These are phyloP conservation scores for Leersia perrieri DNA, from an alignment of 176 grass and related monocot genomes.

Conservation along the genomic window DNA sequence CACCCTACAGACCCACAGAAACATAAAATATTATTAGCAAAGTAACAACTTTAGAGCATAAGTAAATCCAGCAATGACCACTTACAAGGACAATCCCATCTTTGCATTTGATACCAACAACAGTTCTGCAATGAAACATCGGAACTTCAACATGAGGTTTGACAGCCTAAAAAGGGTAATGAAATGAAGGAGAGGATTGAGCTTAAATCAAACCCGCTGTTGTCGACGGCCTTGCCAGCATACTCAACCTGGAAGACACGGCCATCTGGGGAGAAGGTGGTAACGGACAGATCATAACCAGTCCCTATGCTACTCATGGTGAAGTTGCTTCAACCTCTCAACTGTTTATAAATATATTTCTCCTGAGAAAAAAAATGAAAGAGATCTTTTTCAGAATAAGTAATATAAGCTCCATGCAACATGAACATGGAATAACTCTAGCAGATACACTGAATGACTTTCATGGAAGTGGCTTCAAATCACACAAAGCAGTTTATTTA, in stretches of 20 bases:
- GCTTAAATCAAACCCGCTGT: slow-evolving; percentile 55
- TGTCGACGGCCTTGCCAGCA: slow-evolving; percentile 80
- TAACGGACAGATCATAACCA: slow-evolving; percentile 80
- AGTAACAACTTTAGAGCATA: not conserved
- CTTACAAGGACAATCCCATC: slow-evolving; percentile 80
- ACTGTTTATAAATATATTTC: not conserved
- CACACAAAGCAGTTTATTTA: not conserved
- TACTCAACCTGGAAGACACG: slow-evolving; percentile 93
- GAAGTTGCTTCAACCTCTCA: not conserved
- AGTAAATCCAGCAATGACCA: not conserved
- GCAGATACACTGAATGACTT: not conserved
- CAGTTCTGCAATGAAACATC: slow-evolving; percentile 49
- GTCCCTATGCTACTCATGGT: slow-evolving; percentile 88
- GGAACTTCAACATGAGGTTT: slow-evolving; percentile 7
- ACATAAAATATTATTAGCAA: not conserved
- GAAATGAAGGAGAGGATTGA: not conserved
- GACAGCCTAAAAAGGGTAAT: not conserved
- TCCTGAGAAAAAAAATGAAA: slow-evolving; percentile 4
- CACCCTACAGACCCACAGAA: slow-evolving; percentile 50
- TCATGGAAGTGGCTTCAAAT: not conserved
- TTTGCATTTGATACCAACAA: slow-evolving; percentile 85
- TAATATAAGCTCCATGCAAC: not conserved
- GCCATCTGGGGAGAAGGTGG: slow-evolving; percentile 77
- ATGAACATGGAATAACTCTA: not conserved
- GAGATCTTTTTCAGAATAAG: not conserved